Conservation (phyloP, 257 asterid genomes). For the Jacaranda mimosifolia region DNA sequence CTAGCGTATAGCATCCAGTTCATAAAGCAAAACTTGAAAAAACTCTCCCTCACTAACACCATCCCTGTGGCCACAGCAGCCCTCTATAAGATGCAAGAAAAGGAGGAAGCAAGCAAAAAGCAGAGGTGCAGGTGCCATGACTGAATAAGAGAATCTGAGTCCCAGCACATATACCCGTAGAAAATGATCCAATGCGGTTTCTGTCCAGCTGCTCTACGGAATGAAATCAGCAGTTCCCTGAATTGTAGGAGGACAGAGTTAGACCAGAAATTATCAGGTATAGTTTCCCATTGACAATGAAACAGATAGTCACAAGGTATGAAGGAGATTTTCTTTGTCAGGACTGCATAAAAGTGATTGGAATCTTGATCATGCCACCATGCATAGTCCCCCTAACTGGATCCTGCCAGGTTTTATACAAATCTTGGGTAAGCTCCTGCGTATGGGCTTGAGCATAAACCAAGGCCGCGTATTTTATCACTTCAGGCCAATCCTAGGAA, state of each 20-base stretch:
- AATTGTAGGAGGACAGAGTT: constrained; percentile 17
- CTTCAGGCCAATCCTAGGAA: constrained; percentile 99
- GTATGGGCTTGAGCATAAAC: constrained; percentile 97
- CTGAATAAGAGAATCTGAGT: neutral
- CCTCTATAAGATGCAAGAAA: constrained; percentile 6
- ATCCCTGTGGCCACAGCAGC: constrained; percentile 57
- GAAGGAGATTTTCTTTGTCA: neutral
- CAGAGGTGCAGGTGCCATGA: neutral
- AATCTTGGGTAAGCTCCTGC: constrained; percentile 91
- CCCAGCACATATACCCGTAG: constrained; percentile 61
- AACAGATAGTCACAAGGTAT: too few relatives aligned
- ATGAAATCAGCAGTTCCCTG: constrained; percentile 91
- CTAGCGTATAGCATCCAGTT: constrained; percentile 96
- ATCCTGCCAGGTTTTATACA: constrained; percentile 88
- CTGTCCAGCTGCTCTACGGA: constrained; percentile 88
- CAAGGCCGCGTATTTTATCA: constrained; percentile 92
- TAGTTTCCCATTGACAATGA: neutral
- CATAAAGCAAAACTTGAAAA: constrained; percentile 88
- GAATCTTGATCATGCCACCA: constrained; percentile 78
- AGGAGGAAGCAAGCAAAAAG: neutral
- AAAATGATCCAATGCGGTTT: constrained; percentile 89
- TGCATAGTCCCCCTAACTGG: constrained; percentile 37
- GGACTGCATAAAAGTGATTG: neutral
- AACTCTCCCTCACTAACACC: constrained; percentile 99
- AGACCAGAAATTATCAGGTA: neutral